Base-by-base conservation (phyloP, 2,329 filamentous ascomycete genomes). In the Pseudopithomyces maydicus region DNA sequence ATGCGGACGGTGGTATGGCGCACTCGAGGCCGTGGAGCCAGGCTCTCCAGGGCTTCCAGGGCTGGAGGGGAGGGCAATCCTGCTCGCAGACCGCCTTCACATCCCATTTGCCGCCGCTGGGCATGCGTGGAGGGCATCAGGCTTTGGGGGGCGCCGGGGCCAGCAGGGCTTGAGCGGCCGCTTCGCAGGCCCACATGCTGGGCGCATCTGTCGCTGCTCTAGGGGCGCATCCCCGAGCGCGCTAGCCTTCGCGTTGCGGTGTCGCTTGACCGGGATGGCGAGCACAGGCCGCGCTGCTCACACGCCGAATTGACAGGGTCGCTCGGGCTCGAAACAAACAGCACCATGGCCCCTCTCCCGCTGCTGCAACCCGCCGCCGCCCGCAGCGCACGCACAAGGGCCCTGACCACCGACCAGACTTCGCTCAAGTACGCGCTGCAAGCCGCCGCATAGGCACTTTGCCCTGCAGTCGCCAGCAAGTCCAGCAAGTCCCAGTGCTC, bases 381-480 rank as follows among this genome's bases (percentile, higher is more conserved):
- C 71, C 72, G 70, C 69, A 64, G 51, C 65, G 69, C 70, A 69
- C 69, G 69, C 68, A 70, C 62, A 65, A 69, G 68, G 67, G 65
- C 66, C 61, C 62, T 61, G 65, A 66, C 68, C 68, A 63, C 65
- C 23, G 57, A 46, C 50, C 47, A 51, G 51, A 42, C 53, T 64
- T 63, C 56, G 64, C 67, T 74, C 70, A 74, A 73, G 72, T 74
- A 74, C 67, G 65, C 67, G 65, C 70, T 68, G 66, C 69, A 68
- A 65, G 64, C 66, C 66, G 62, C 61, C 59, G 65, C 67, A 66
- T 66, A 70, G 65, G 64, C 62, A 48, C 57, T 64, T 54, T 66
- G 58, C 68, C 68, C 71, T 73, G 71, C 71, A 71, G 65, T 62
- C 60, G 57, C 52, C 48, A 58, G 41, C 55, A 48, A 48, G 46